These are phyloP conservation scores for Gossypium rotundifolium DNA, from an alignment of 345 rosid species.

Conservation along the genomic window DNA sequence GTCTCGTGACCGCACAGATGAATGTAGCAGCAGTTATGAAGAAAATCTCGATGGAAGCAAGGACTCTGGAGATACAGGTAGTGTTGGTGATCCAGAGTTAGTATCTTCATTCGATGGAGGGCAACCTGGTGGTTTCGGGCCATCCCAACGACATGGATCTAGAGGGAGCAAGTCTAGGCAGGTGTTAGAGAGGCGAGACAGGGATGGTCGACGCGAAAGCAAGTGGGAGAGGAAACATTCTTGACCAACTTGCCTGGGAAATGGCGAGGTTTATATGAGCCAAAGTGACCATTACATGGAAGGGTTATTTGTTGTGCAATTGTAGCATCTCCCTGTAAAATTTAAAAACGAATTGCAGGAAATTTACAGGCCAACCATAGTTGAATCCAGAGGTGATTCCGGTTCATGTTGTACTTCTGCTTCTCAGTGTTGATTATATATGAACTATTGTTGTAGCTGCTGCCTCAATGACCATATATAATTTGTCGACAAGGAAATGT, in stretches of 20 bases:
- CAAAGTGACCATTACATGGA: not conserved
- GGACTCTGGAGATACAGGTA: constrained; percentile 71
- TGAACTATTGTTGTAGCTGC: not conserved
- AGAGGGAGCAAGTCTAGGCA: constrained; percentile 71
- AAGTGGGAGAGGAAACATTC: constrained; percentile 85
- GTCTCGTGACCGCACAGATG: constrained; percentile 68
- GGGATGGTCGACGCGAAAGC: constrained; percentile 68
- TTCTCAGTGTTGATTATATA: not conserved
- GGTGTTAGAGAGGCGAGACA: constrained; percentile 59
- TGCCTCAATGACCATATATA: not conserved
- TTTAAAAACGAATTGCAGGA: not conserved
- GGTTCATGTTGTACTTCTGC: constrained; percentile 1
- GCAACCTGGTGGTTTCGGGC: constrained; percentile 42
- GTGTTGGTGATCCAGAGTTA: constrained; percentile 63
- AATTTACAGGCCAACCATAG: not conserved
- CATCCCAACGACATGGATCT: constrained; percentile 53
- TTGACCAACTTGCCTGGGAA: constrained; percentile 6
- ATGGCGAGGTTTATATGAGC: not conserved
- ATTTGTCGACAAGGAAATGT: not conserved
- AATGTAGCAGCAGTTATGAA: constrained; percentile 55
- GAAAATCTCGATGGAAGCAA: constrained; percentile 71
- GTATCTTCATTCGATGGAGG: constrained; percentile 62
- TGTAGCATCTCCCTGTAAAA: not conserved
- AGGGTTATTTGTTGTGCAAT: not conserved
- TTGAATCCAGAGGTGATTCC: constrained; percentile 1